Evolutionary conservation across 306 rosid species (phyloP).

Genomic region (Lotus japonicus): DNA sequence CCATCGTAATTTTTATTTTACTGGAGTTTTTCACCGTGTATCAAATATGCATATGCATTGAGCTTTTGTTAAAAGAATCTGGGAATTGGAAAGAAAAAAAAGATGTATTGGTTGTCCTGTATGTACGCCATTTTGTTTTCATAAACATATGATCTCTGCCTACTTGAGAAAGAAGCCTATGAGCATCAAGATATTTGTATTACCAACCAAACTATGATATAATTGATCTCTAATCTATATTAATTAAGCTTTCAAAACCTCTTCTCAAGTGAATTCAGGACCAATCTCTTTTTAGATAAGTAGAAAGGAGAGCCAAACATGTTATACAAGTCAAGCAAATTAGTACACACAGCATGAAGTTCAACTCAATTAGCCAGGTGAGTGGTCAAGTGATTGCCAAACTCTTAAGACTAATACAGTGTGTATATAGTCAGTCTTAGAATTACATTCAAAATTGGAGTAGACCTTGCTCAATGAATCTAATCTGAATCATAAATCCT

Average conservation of each 20-base stretch:
- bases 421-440: slow-evolving; percentile 2
- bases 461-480: not conserved
- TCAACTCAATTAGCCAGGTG: slow-evolving; percentile 29
- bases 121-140: not conserved
- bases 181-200: not conserved
- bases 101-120: not conserved
- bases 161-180: not conserved
- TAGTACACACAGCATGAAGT: not conserved
- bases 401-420: slow-evolving; percentile 11
- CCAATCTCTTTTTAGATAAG: slow-evolving; percentile 12
- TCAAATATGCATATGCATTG: no score
- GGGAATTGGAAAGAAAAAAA: not conserved
- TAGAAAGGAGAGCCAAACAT: slow-evolving; percentile 22
- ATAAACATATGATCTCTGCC: not conserved
- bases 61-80: no score
- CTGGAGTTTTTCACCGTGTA: no score
- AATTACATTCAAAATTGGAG: not conserved
- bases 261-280: slow-evolving; percentile 22
- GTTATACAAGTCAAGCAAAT: slow-evolving; percentile 26
- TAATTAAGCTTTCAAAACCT: not conserved
- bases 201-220: not conserved
- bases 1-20: no score
- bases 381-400: slow-evolving; percentile 23
- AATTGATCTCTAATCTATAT: not conserved
- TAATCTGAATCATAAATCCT: not conserved